These are phyloP conservation scores for Ceratocystis harringtonii DNA, from an alignment of 2,329 filamentous ascomycete genomes.

Conservation along the genomic window DNA sequence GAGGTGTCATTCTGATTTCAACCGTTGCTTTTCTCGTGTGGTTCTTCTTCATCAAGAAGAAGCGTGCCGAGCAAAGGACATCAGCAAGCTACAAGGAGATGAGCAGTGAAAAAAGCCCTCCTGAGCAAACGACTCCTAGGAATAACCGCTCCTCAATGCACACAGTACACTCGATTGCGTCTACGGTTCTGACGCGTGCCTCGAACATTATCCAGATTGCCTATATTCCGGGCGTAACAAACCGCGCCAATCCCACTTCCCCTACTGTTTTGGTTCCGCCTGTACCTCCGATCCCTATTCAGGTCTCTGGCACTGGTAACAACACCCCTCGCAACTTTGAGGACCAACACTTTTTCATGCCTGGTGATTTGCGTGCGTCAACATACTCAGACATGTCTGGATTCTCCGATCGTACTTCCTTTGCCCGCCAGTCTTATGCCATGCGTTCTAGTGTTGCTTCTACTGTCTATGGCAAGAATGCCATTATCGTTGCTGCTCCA, in stretches of 20 bases:
- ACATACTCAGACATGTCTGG: conserved; percentile 68
- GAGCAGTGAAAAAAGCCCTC: conserved; percentile 25
- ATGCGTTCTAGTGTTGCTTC: conserved; percentile 67
- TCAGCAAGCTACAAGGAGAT: conserved; percentile 30
- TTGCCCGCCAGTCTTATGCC: conserved; percentile 42
- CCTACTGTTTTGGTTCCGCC: conserved; percentile 73
- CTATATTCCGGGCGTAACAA: conserved; percentile 94
- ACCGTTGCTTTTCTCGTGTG: conserved; percentile 66
- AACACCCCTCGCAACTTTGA: conserved; percentile 41
- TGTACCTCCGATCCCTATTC: conserved; percentile 75
- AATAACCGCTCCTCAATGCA: conserved; percentile 62
- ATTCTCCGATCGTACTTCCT: conserved; percentile 46
- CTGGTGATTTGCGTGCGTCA: conserved; percentile 76
- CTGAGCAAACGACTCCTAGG: conserved; percentile 30
- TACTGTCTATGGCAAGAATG: conserved; percentile 86
- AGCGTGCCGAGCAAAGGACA: conserved; percentile 35
- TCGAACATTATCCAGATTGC: conserved; percentile 99
- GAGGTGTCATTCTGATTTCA: conserved; percentile 63
- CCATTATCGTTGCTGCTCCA: conserved; percentile 65
- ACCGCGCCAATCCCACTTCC: conserved; percentile 72
- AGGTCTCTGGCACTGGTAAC: conserved; percentile 35
- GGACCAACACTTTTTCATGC: conserved; percentile 87
- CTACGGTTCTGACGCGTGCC: conserved; percentile 83
- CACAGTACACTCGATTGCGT: conserved; percentile 83
- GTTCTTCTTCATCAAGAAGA: conserved; percentile 73